Percentiles rank a stretch among this genome's conserved stretches.
Evolutionary conservation across 2,329 filamentous ascomycete species (phyloP).

Genomic region (Orbilia javanica): DNA sequence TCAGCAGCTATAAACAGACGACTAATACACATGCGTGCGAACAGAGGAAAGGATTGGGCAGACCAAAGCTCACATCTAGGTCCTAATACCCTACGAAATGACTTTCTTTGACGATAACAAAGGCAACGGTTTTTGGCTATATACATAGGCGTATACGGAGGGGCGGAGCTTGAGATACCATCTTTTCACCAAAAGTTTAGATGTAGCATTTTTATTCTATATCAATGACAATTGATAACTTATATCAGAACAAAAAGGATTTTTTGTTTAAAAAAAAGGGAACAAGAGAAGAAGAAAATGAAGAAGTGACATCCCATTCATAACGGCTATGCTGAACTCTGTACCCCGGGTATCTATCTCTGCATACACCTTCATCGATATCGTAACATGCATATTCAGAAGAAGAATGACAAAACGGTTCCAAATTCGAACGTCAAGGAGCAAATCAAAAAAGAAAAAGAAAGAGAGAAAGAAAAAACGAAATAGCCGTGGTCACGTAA

Average conservation of each 20-base stretch:
- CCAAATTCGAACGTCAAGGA: not conserved
- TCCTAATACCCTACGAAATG: not conserved
- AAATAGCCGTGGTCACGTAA: not conserved
- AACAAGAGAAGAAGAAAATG: not conserved
- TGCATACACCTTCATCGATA: constrained; percentile 12
- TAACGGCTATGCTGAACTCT: not conserved
- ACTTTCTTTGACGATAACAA: not conserved
- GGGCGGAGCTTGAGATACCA: constrained; percentile 9
- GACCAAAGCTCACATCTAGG: constrained; percentile 22
- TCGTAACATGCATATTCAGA: not conserved
- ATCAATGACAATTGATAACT: not conserved
- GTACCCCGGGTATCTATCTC: constrained; percentile 46
- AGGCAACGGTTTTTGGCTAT: constrained; percentile 12
- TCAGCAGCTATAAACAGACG: not conserved
- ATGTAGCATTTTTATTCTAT: constrained; percentile 11
- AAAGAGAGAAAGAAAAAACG: no score
- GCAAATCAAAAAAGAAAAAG: not conserved
- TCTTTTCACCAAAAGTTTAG: constrained; percentile 31
- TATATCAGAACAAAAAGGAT: no score
- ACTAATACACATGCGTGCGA: constrained; percentile 16
- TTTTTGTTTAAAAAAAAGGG: no score
- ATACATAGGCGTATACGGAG: constrained; percentile 29
- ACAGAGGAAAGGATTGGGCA: constrained; percentile 50
- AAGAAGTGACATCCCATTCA: not conserved
- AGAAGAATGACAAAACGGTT: not conserved